Conservation (phyloP, 768 basidiomycete species). For the Naganishia vaughanmartiniae region DNA sequence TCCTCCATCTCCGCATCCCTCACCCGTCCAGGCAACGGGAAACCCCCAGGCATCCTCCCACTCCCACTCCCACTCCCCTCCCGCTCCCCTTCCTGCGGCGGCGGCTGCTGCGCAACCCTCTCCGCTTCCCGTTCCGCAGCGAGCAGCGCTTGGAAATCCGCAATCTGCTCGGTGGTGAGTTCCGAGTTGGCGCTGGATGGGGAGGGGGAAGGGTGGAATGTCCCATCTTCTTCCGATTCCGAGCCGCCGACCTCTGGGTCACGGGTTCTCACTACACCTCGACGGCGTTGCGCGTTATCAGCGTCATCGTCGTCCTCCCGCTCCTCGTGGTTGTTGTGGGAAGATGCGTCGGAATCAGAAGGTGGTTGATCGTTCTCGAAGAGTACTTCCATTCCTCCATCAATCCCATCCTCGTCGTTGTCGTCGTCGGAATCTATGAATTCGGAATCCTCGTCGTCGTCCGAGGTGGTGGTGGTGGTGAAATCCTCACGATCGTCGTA, state of each 20-base stretch:
- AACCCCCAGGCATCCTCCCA: constrained; percentile 23
- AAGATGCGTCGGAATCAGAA: neutral
- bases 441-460: constrained; percentile 23
- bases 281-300: no score
- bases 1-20: constrained; percentile 32
- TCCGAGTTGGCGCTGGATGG: constrained; percentile 1
- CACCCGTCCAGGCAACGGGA: neutral
- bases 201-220: neutral
- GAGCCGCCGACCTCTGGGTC: no score
- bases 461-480: neutral
- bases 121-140: constrained; percentile 31
- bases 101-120: neutral
- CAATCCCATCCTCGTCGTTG: constrained; percentile 31
- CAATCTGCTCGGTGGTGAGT: neutral
- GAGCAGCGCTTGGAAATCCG: constrained; percentile 2
- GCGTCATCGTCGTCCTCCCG: constrained; percentile 31
- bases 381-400: constrained; percentile 32
- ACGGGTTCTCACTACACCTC: no score
- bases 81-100: constrained; percentile 24
- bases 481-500: constrained; percentile 17
- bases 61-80: constrained; percentile 30
- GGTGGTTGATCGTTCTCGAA: constrained; percentile 19
- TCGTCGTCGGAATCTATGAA: neutral
- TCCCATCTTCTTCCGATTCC: constrained; percentile 30
- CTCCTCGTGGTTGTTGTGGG: constrained; percentile 23